A percentile compares a stretch with the other conserved stretches of the same genome.
These are phyloP conservation scores for Silene uniflora DNA, from an alignment of 148 eudicot species.

Conservation along the genomic window DNA sequence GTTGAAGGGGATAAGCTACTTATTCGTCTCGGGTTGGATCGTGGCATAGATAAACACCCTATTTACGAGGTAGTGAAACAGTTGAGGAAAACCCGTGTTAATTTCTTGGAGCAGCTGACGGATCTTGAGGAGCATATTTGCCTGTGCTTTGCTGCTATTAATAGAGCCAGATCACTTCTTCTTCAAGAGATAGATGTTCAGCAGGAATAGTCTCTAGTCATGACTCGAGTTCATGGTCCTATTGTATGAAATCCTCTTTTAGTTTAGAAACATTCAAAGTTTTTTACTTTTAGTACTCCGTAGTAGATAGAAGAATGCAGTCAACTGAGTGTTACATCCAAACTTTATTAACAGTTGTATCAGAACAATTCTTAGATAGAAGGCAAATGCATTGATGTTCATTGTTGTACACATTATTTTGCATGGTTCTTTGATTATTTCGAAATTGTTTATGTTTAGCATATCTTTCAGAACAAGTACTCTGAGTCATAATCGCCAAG, in stretches of 20 bases:
- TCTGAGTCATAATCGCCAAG: too few relatives aligned
- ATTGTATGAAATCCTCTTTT: background rate
- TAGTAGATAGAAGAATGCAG: conserved; percentile 8
- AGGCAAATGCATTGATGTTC: background rate
- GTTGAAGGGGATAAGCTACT: conserved; percentile 61
- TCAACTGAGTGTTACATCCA: background rate
- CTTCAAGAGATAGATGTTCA: conserved; percentile 50
- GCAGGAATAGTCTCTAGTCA: conserved; percentile 6
- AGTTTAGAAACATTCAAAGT: background rate
- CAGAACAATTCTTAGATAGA: background rate
- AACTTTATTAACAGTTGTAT: background rate
- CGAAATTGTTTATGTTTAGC: too few relatives aligned
- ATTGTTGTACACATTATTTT: background rate
- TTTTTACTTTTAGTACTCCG: conserved; percentile 8
- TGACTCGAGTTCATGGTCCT: background rate
- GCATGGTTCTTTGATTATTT: too few relatives aligned
- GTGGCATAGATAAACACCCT: conserved; percentile 66
- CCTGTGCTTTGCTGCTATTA: conserved; percentile 70
- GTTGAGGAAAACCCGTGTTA: conserved; percentile 45
- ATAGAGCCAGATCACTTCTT: conserved; percentile 61
- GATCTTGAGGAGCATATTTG: conserved; percentile 79
- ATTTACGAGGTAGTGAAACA: conserved; percentile 62
- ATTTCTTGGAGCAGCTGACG: conserved; percentile 47
- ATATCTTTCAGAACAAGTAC: too few relatives aligned
- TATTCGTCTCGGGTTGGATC: conserved; percentile 55